Evolutionary conservation across 352 stramenopile species (phyloP), one percentile per base, ranked within the genome.

Genomic region (Blastocystis sp.): DNA sequence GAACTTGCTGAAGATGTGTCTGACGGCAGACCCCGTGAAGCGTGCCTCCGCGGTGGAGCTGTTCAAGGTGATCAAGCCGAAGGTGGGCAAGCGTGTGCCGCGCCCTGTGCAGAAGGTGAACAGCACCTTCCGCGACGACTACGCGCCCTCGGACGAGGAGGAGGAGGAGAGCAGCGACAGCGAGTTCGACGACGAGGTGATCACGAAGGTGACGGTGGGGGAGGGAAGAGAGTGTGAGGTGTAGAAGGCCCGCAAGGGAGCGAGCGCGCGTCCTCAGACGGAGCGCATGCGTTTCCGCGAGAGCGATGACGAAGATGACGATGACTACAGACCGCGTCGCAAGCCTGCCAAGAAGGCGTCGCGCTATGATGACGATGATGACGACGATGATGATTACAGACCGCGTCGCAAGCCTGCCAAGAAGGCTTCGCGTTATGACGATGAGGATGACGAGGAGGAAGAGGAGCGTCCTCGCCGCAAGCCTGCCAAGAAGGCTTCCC

Each of bases 21-120:
- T 97, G 2, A 93, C 92, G 27, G 88, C 92, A 0, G 93, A 97
- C 73, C 91, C 92, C 8, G 94, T 96, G 59, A 90, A 93, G 59
- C 89, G 94, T 29, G 92, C 93, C 11, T 94, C 92, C 56, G 95
- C 97, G 73, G 91, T 92, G 0, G 93, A 97, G 81, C 90, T 97
- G 14, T 93, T 97, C 86, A 90, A 94, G 29, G 27, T 78, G 27
- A 78, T 78, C 51, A 78, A 78, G 51, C 9, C 67, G 27, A 78
- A 78, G 51, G 46, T 78, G 27, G 67, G 67, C n/a, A 78, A 78
- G 44, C 46, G 67, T 24, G 46, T 71, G 59, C 59, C 59, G 29
- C 59, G 32, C 14, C n/a, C 11, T 11, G 59, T 48, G 38, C 59
- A 71, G 59, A 71, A 7, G 8, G 32, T 71, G 24, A 29, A 11